Conservation (phyloP, 176 grass and related monocot genomes). For the Juncus effusus region DNA sequence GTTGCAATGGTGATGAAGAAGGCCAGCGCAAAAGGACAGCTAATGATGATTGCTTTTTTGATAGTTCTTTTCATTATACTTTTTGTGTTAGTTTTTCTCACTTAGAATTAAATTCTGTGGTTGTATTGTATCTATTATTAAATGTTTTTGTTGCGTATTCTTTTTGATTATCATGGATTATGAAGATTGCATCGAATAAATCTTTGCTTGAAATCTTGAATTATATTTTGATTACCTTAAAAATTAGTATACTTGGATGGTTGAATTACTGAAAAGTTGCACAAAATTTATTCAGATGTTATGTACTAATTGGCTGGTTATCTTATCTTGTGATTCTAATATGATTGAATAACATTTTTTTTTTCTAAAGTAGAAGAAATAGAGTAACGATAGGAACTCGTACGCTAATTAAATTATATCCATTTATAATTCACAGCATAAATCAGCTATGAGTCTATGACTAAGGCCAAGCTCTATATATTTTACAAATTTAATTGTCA, state of each 20-base stretch:
- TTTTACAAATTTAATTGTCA: too few species aligned
- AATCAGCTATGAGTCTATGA: too few species aligned
- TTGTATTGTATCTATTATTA: too few species aligned
- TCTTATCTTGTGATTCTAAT: neutral
- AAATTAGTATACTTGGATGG: too few species aligned
- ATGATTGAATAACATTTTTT: too few species aligned
- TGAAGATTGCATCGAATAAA: slow-evolving; percentile 1
- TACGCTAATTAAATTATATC: too few species aligned
- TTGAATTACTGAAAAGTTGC: neutral
- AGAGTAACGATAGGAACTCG: too few species aligned
- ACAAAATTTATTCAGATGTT: neutral
- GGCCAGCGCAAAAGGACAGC: slow-evolving; percentile 64
- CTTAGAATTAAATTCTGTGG: slow-evolving; percentile 34
- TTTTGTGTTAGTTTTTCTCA: slow-evolving; percentile 89
- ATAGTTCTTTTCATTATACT: slow-evolving; percentile 86
- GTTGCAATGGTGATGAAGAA: slow-evolving; percentile 98
- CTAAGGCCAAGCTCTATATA: too few species aligned
- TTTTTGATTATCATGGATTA: neutral
- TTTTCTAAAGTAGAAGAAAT: too few species aligned
- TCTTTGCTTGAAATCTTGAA: neutral
- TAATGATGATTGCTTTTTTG: slow-evolving; percentile 80
- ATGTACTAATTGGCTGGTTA: slow-evolving; percentile 1
- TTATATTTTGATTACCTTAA: too few species aligned
- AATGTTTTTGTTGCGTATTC: too few species aligned
- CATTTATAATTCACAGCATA: too few species aligned